phyloP scores from a whole-genome alignment of 495 filamentous ascomycete species.

The Hypoxylon lienhwacheense region DNA sequence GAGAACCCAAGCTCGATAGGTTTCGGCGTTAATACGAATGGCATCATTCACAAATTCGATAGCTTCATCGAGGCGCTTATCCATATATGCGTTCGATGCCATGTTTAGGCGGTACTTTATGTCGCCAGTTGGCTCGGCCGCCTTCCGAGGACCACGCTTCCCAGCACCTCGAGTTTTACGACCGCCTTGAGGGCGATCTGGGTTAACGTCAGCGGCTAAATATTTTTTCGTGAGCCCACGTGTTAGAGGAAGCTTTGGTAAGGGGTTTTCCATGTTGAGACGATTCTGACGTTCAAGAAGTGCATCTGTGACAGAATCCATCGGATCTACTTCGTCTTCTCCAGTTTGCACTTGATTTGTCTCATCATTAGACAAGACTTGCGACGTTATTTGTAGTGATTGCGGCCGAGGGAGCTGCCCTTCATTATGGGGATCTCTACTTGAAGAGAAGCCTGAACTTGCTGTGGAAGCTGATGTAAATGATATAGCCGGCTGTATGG shows the following conservation, averaged over 20 bases:
- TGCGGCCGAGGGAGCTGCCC: background rate
- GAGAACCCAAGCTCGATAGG: conserved; percentile 74
- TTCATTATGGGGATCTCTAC: background rate
- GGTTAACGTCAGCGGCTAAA: conserved; percentile 12
- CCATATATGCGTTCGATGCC: conserved; percentile 70
- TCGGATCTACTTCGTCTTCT: conserved; percentile 12
- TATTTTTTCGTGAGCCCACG: conserved; percentile 19
- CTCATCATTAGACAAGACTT: background rate
- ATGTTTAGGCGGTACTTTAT: conserved; percentile 72
- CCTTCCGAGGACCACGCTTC: conserved; percentile 66
- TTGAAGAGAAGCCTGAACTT: background rate
- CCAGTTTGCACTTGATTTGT: background rate
- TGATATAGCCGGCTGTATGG: background rate
- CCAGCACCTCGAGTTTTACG: conserved; percentile 18
- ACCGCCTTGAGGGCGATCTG: conserved; percentile 12
- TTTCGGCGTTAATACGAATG: conserved; percentile 80
- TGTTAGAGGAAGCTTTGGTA: conserved; percentile 16
- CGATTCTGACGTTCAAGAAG: conserved; percentile 28
- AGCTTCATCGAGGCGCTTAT: conserved; percentile 65
- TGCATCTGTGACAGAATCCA: conserved; percentile 20
- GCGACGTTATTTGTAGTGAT: background rate
- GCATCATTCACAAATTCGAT: conserved; percentile 64
- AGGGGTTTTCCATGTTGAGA: conserved; percentile 20
- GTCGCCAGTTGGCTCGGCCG: conserved; percentile 70
- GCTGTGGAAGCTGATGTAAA: background rate